phyloP scores from a whole-genome alignment of 108 stramenopile genomes.

The Hondaea fermentalgiana region DNA sequence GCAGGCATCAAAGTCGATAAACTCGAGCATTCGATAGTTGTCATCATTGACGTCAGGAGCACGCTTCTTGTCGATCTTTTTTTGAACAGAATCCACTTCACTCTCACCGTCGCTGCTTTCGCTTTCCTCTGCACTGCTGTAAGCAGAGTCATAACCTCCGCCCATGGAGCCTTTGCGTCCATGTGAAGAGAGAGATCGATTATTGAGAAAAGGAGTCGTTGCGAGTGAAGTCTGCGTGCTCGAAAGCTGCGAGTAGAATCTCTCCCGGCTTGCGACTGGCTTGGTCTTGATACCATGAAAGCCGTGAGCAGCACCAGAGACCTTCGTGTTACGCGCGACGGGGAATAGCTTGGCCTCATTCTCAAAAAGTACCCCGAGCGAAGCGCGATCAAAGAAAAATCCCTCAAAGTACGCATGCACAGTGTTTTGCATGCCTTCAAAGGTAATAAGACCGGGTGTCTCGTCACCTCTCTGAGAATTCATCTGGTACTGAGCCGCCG shows the following conservation, averaged over 20 bases:
- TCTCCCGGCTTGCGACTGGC: background rate
- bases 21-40: background rate
- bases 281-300: no score
- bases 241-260: background rate
- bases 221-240: background rate
- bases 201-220: background rate
- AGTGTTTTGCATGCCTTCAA: background rate
- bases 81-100: no score
- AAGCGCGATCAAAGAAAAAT: background rate
- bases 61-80: no score
- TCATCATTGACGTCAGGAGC: no score
- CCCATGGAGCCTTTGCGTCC: background rate
- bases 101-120: no score
- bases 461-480: background rate
- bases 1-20: background rate
- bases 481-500: background rate
- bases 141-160: no score
- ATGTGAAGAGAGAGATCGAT: background rate
- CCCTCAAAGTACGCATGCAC: slow-evolving; percentile 6
- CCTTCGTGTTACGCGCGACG: background rate
- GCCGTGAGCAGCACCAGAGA: no score
- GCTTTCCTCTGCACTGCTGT: no score
- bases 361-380: background rate
- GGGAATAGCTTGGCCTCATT: background rate
- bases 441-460: background rate